Conservation (phyloP, 2,329 filamentous ascomycete genomes). For the Claviceps fusiformis region DNA sequence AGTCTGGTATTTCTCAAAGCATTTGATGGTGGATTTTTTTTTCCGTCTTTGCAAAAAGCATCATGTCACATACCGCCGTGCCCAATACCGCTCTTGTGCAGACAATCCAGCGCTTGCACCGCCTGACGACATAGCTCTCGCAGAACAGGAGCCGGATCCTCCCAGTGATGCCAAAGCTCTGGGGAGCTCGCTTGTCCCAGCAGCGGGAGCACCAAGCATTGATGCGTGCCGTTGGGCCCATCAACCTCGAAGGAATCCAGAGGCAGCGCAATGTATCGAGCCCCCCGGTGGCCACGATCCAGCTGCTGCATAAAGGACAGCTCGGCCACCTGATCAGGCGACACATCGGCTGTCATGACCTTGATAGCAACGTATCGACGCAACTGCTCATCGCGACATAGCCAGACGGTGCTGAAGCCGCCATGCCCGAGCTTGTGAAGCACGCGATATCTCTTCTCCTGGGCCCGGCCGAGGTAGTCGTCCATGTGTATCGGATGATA, state of each 20-base stretch:
- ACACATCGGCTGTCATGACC: slow-evolving; percentile 14
- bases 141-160: slow-evolving; percentile 3
- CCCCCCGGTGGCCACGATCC: background rate
- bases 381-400: slow-evolving; percentile 19
- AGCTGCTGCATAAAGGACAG: slow-evolving; percentile 1
- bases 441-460: slow-evolving; percentile 24
- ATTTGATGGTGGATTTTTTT: background rate
- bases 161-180: slow-evolving; percentile 3
- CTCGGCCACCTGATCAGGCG: background rate
- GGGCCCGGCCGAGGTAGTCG: slow-evolving; percentile 16
- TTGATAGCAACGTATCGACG: slow-evolving; percentile 19
- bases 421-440: slow-evolving; percentile 31
- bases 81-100: slow-evolving; percentile 16
- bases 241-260: slow-evolving; percentile 11
- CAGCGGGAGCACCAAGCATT: slow-evolving; percentile 14
- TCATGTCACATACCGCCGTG: slow-evolving; percentile 15
- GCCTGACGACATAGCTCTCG: slow-evolving; percentile 11
- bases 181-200: slow-evolving; percentile 12
- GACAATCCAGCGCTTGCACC: slow-evolving; percentile 10
- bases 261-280: slow-evolving; percentile 8
- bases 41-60: background rate
- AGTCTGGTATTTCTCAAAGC: background rate
- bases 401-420: slow-evolving; percentile 31
- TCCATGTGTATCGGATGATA: slow-evolving; percentile 29
- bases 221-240: slow-evolving; percentile 16